Evolutionary conservation across 495 filamentous ascomycete species (phyloP).

Genomic region (Amphirosellinia nigrospora): DNA sequence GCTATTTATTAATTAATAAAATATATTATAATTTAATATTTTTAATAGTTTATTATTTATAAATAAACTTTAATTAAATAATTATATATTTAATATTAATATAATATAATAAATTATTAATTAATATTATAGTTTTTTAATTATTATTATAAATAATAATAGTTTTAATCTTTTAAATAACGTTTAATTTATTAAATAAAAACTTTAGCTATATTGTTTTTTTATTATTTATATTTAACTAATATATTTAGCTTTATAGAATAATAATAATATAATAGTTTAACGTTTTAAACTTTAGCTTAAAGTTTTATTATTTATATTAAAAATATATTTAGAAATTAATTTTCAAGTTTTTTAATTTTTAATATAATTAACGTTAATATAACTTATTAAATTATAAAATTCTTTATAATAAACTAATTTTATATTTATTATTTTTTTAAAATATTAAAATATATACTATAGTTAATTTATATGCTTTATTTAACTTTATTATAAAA

Average conservation of each 20-base stretch:
- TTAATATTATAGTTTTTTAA: neutral
- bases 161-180: neutral
- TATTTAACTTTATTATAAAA: neutral
- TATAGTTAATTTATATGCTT: neutral
- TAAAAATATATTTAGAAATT: neutral
- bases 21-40: neutral
- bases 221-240: neutral
- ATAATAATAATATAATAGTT: neutral
- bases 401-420: too few species aligned
- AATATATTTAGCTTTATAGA: neutral
- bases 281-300: too few species aligned
- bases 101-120: neutral
- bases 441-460: neutral
- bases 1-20: neutral
- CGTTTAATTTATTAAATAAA: neutral
- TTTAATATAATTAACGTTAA: neutral
- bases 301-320: too few species aligned
- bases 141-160: constrained; percentile 1
- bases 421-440: neutral
- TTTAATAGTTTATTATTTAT: too few species aligned
- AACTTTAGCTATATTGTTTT: neutral
- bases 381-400: neutral
- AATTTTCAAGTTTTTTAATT: neutral
- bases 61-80: neutral
- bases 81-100: neutral